These are phyloP conservation scores for Phanerodontia chrysosporium DNA, from an alignment of 768 basidiomycete species.

Conservation along the genomic window DNA sequence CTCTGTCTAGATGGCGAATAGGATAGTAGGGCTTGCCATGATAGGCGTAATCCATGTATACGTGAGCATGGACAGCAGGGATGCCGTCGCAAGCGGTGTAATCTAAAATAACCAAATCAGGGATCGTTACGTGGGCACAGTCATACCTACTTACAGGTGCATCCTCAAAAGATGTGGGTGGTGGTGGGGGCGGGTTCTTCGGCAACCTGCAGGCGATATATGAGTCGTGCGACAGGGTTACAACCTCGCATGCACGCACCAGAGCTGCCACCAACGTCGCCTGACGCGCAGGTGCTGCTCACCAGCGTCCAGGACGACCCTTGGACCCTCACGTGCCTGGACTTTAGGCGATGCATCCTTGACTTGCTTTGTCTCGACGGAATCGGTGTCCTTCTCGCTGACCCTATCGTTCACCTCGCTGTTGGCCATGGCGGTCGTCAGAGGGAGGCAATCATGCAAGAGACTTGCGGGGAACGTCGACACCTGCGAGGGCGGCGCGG, in stretches of 20 bases:
- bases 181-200: slow-evolving; percentile 50
- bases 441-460: not conserved
- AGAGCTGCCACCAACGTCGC: slow-evolving; percentile 51
- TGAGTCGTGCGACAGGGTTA: not conserved
- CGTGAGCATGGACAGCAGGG: slow-evolving; percentile 53
- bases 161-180: slow-evolving; percentile 51
- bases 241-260: slow-evolving; percentile 30
- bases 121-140: not conserved
- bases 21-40: slow-evolving; percentile 34
- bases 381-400: slow-evolving; percentile 14
- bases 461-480: not conserved
- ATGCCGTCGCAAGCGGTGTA: slow-evolving; percentile 57
- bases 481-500: not conserved
- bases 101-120: slow-evolving; percentile 25
- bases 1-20: too few relatives aligned
- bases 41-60: slow-evolving; percentile 64
- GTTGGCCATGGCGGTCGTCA: not conserved
- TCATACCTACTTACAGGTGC: slow-evolving; percentile 35
- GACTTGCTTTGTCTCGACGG: slow-evolving; percentile 9
- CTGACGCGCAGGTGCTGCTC: slow-evolving; percentile 35
- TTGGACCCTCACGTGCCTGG: slow-evolving; percentile 9
- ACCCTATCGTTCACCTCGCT: slow-evolving; percentile 8
- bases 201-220: slow-evolving; percentile 44
- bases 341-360: slow-evolving; percentile 1
- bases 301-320: slow-evolving; percentile 24